A percentile compares a stretch with the other conserved stretches of the same genome.
phyloP scores from a whole-genome alignment of 2,329 filamentous ascomycete species.

The Bipolaris gigantea region DNA sequence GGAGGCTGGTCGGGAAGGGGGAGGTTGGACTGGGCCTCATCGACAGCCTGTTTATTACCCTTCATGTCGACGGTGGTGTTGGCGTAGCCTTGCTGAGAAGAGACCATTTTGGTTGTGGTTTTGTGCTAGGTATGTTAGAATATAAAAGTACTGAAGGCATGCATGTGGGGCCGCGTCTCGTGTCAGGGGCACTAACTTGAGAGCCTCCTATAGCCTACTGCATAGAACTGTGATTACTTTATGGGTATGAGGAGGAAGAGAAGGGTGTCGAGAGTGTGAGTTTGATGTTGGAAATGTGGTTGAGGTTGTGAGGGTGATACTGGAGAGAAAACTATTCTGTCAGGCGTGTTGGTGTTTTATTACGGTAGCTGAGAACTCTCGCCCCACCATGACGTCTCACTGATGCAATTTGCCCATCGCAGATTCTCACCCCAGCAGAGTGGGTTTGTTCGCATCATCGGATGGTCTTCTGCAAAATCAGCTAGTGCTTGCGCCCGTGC shows the following conservation, averaged over 20 bases:
- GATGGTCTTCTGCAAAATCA: slow-evolving; percentile 9
- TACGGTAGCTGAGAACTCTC: slow-evolving; percentile 4
- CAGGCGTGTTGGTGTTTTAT: slow-evolving; percentile 17
- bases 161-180: not conserved
- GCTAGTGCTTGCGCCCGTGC: slow-evolving; percentile 10
- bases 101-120: slow-evolving; percentile 25
- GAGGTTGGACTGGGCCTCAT: slow-evolving; percentile 70
- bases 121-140: slow-evolving; percentile 3
- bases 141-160: not conserved
- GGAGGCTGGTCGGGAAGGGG: slow-evolving; percentile 79
- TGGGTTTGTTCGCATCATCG: slow-evolving; percentile 10
- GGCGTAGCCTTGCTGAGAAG: slow-evolving; percentile 29
- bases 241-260: slow-evolving; percentile 7
- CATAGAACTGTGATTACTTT: slow-evolving; percentile 9
- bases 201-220: not conserved
- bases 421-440: slow-evolving; percentile 10
- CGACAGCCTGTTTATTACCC: slow-evolving; percentile 58
- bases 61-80: slow-evolving; percentile 29
- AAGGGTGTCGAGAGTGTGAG: not conserved
- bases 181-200: not conserved
- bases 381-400: slow-evolving; percentile 25
- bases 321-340: slow-evolving; percentile 1
- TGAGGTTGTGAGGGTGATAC: slow-evolving; percentile 5
- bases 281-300: not conserved
- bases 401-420: slow-evolving; percentile 14